Percentiles rank a stretch among this genome's conserved stretches.
Evolutionary conservation across 1,284 basidiomycete genomes (phyloP).

Genomic region (Microbotryum scabiosae): DNA sequence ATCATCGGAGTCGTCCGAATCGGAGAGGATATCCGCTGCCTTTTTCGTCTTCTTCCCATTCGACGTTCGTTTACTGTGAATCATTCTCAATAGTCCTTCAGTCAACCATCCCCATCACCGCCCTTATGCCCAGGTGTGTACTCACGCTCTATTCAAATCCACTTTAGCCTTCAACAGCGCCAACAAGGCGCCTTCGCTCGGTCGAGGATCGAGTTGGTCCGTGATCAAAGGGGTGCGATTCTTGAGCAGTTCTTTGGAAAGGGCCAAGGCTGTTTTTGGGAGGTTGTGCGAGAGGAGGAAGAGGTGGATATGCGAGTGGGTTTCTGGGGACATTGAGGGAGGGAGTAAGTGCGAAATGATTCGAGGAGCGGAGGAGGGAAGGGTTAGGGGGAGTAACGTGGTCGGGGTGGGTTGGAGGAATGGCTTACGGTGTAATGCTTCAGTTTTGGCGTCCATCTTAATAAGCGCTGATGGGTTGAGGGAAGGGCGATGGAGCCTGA

Average conservation of each 20-base stretch:
- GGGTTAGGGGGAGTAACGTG: too few species aligned
- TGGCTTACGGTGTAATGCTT: conserved; percentile 16
- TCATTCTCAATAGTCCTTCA: too few species aligned
- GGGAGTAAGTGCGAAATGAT: not conserved
- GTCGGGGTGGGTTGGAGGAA: too few species aligned
- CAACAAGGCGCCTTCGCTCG: too few species aligned
- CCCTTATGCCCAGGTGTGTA: not conserved
- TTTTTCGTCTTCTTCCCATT: conserved; percentile 6
- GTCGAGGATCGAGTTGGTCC: not conserved
- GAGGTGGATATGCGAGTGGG: conserved; percentile 61
- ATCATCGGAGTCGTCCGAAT: too few species aligned
- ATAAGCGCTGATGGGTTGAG: not conserved
- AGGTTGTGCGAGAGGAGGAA: conserved; percentile 59
- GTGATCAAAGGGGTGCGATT: conserved; percentile 6
- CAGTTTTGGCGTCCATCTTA: conserved; percentile 1
- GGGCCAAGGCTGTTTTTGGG: conserved; percentile 45
- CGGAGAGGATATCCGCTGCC: conserved; percentile 38
- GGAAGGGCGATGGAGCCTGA: too few species aligned
- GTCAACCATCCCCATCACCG: too few species aligned
- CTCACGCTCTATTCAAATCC: too few species aligned
- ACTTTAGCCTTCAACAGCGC: too few species aligned
- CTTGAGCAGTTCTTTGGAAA: conserved; percentile 29
- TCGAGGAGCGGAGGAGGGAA: too few species aligned
- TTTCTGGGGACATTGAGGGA: conserved; percentile 44
- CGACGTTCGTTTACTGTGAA: not conserved